Percentiles rank a stretch among this genome's conserved stretches.
These are phyloP conservation scores for Platanthera zijinensis DNA, from an alignment of 106 monocot species.

Conservation along the genomic window DNA sequence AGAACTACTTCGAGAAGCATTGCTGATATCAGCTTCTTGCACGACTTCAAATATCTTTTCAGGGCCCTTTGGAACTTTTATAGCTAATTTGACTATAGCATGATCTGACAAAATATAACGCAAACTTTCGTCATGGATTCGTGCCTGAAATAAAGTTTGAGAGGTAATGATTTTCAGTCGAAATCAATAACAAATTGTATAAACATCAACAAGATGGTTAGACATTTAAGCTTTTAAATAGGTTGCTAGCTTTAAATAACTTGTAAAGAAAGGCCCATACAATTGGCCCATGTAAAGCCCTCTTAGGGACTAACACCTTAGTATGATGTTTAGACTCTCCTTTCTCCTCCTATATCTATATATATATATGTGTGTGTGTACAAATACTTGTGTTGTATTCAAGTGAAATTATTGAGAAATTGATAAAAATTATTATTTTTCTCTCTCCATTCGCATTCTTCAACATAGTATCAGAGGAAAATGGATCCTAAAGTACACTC, in stretches of 20 bases:
- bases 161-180: neutral
- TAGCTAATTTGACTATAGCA: slow-evolving; percentile 54
- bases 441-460: too few relatives aligned
- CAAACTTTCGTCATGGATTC: slow-evolving; percentile 93
- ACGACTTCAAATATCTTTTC: slow-evolving; percentile 43
- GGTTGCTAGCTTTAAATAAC: neutral
- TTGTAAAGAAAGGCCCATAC: too few relatives aligned
- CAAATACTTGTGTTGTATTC: too few relatives aligned
- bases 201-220: slow-evolving; percentile 10
- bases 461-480: too few relatives aligned
- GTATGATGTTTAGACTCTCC: too few relatives aligned
- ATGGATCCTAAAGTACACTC: too few relatives aligned
- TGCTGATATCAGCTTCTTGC: slow-evolving; percentile 36
- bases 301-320: too few relatives aligned
- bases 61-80: slow-evolving; percentile 40
- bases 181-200: neutral
- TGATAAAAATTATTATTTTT: too few relatives aligned
- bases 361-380: too few relatives aligned
- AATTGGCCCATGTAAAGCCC: too few relatives aligned
- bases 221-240: neutral
- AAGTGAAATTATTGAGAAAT: too few relatives aligned
- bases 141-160: slow-evolving; percentile 46
- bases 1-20: slow-evolving; percentile 17
- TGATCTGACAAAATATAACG: slow-evolving; percentile 79
- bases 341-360: too few relatives aligned